phyloP scores from a whole-genome alignment of 805 yeast species.

The Cyberlindnera galapagoensis region DNA sequence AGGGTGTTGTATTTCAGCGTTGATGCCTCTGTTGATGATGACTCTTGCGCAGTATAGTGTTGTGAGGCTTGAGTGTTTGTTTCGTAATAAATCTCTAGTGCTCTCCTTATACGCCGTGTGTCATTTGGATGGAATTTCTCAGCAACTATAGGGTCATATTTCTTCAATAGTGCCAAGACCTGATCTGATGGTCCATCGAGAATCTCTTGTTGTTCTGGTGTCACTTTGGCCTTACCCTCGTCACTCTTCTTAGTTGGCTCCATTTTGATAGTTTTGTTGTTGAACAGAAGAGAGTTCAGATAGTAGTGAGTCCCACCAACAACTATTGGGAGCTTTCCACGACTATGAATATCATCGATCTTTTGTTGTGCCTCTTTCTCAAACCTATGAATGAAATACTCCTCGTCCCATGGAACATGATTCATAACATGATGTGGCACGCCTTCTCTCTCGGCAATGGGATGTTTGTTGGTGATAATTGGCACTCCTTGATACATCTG shows the following conservation, averaged over 20 bases:
- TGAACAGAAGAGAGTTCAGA: conserved; percentile 67
- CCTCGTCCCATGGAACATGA: conserved; percentile 74
- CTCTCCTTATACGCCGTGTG: conserved; percentile 66
- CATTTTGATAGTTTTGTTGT: conserved; percentile 54
- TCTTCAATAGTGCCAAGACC: conserved; percentile 41
- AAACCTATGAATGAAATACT: conserved; percentile 76
- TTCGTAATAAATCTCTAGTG: conserved; percentile 68
- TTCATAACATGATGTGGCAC: conserved; percentile 84
- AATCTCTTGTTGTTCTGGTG: conserved; percentile 32
- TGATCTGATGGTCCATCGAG: conserved; percentile 50
- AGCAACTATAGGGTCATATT: conserved; percentile 66
- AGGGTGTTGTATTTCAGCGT: conserved; percentile 54
- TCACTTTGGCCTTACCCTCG: conserved; percentile 11
- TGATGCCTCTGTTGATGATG: conserved; percentile 35
- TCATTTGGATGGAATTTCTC: conserved; percentile 91
- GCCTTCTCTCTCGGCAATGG: conserved; percentile 66
- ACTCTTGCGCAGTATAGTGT: conserved; percentile 55
- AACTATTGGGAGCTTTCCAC: conserved; percentile 75
- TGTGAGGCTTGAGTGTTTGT: conserved; percentile 68
- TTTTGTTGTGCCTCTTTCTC: conserved; percentile 58
- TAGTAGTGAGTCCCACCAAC: conserved; percentile 98
- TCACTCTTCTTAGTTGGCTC: conserved; percentile 4
- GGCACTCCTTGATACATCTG: conserved; percentile 77
- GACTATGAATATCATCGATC: conserved; percentile 55
- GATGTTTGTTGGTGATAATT: conserved; percentile 89